phyloP scores from a whole-genome alignment of 129 eudicot genomes.

The Kitagawia praeruptora region DNA sequence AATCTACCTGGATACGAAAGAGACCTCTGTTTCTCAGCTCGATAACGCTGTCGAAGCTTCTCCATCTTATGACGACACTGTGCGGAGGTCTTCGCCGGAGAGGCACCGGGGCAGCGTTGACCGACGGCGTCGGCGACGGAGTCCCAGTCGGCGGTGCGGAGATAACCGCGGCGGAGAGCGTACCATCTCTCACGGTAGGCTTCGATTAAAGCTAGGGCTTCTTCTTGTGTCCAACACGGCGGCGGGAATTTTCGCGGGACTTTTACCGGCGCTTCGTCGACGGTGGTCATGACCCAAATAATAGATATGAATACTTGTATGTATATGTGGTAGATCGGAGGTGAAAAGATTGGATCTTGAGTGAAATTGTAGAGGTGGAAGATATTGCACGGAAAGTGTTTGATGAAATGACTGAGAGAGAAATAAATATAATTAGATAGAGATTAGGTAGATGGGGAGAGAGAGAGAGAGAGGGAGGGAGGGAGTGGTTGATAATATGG shows the following conservation, averaged over 20 bases:
- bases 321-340: slow-evolving; percentile 23
- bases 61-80: slow-evolving; percentile 20
- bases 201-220: slow-evolving; percentile 61
- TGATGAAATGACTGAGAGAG: background rate
- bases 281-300: background rate
- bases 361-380: background rate
- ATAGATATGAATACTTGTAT: background rate
- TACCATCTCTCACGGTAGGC: slow-evolving; percentile 84
- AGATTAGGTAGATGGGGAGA: too few species aligned
- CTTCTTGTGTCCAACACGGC: slow-evolving; percentile 86
- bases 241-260: slow-evolving; percentile 34
- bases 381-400: background rate
- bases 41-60: slow-evolving; percentile 10
- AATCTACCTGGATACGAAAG: background rate
- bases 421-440: too few species aligned
- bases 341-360: background rate
- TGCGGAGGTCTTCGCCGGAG: slow-evolving; percentile 21
- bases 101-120: slow-evolving; percentile 27
- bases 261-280: slow-evolving; percentile 34
- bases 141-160: slow-evolving; percentile 76
- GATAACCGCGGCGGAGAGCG: slow-evolving; percentile 75
- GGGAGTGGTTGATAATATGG: too few species aligned
- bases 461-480: background rate
- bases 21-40: background rate
- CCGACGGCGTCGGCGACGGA: slow-evolving; percentile 65